These are phyloP conservation scores for Cladosporium sphaerospermum DNA, from an alignment of 2,329 filamentous ascomycete genomes.

Conservation along the genomic window DNA sequence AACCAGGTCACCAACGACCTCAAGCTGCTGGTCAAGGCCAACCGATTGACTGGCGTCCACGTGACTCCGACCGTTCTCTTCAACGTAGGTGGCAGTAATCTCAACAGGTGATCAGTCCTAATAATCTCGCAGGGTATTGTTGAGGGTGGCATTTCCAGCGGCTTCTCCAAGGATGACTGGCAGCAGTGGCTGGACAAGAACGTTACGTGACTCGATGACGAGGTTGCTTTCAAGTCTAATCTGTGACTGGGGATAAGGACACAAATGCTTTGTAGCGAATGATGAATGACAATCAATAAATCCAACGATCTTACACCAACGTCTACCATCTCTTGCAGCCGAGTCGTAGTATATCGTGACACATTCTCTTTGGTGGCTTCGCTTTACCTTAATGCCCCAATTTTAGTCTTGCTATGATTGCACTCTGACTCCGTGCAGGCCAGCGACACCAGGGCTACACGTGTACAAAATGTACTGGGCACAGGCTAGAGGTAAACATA, in stretches of 20 bases:
- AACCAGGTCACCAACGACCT: constrained; percentile 80
- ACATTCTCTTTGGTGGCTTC: too few species aligned
- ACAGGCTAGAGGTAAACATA: too few species aligned
- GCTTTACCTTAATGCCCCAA: too few species aligned
- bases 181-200: constrained; percentile 71
- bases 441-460: too few species aligned
- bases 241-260: not conserved
- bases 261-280: not conserved
- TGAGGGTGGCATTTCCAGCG: constrained; percentile 69
- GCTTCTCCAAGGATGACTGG: constrained; percentile 78
- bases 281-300: too few species aligned
- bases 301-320: too few species aligned
- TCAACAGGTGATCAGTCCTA: constrained; percentile 7
- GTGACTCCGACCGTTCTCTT: constrained; percentile 88
- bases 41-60: constrained; percentile 70
- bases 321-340: too few species aligned
- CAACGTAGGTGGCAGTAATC: constrained; percentile 46
- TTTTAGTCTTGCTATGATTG: too few species aligned
- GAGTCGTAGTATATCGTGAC: too few species aligned
- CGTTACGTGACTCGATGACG: constrained; percentile 40
- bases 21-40: constrained; percentile 75
- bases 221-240: not conserved
- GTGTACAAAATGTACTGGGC: too few species aligned
- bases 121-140: constrained; percentile 52
- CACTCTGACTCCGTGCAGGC: too few species aligned